Conservation (phyloP, 2,329 filamentous ascomycete genomes). For the Dactylellina leptospora region DNA sequence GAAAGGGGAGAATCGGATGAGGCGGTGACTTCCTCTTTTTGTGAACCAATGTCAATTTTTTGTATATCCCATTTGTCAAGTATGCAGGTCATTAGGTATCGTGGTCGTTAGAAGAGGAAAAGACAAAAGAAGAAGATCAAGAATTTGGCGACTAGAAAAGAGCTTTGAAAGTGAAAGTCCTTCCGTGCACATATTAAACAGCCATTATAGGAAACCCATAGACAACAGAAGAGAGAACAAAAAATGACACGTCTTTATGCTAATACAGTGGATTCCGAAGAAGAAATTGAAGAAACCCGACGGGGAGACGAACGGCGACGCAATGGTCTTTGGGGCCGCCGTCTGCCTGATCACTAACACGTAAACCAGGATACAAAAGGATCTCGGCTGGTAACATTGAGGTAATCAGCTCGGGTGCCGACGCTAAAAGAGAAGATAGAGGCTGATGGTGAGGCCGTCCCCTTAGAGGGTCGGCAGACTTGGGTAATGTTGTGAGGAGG, state of each 20-base stretch:
- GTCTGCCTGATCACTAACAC: no score
- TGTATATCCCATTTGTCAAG: slow-evolving; percentile 48
- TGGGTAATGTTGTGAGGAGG: slow-evolving; percentile 45
- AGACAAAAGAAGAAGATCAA: slow-evolving; percentile 23
- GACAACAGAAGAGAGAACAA: background rate
- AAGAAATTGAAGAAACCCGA: no score
- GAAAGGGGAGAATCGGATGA: slow-evolving; percentile 12
- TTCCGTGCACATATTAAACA: slow-evolving; percentile 1
- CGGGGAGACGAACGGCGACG: no score
- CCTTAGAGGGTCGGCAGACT: slow-evolving; percentile 38
- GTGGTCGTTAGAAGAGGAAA: slow-evolving; percentile 9
- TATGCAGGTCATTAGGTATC: slow-evolving; percentile 54
- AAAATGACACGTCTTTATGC: background rate
- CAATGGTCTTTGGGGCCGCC: no score
- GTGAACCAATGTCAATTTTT: slow-evolving; percentile 53
- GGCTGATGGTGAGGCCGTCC: background rate
- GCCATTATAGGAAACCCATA: background rate
- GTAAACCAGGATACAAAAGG: background rate
- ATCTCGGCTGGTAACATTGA: no score
- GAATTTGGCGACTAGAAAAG: slow-evolving; percentile 4
- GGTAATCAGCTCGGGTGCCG: background rate
- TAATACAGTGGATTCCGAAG: slow-evolving; percentile 19
- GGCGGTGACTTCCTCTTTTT: slow-evolving; percentile 28
- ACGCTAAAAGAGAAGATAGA: background rate
- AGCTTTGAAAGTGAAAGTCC: background rate